A percentile compares a stretch with the other conserved stretches of the same genome.
These are phyloP conservation scores for Mucor mucedo DNA, from an alignment of 371 early-diverging fungal species.

Conservation along the genomic window DNA sequence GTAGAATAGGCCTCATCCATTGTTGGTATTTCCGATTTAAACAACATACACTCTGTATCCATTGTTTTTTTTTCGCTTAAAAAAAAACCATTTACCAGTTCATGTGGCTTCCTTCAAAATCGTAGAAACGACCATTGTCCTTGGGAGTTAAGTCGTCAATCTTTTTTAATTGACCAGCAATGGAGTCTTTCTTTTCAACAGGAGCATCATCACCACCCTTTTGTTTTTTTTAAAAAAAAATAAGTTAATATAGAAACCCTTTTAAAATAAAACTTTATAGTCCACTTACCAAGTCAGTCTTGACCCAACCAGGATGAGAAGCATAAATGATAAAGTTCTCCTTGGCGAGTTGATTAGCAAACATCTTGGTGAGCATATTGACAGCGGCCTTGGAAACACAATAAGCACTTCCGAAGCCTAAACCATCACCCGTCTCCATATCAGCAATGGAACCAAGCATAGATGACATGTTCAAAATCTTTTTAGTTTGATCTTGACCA, in stretches of 20 bases:
- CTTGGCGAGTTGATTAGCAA: conserved; percentile 18
- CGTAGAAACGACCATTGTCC: conserved; percentile 20
- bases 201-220: conserved; percentile 20
- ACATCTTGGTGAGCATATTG: conserved; percentile 29
- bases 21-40: neutral
- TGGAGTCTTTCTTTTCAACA: conserved; percentile 10
- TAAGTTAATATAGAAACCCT: neutral
- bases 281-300: conserved; percentile 21
- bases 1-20: no score
- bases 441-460: conserved; percentile 20
- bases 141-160: conserved; percentile 14
- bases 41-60: neutral
- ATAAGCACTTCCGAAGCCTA: conserved; percentile 15
- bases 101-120: conserved; percentile 20
- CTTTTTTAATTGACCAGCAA: conserved; percentile 15
- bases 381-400: conserved; percentile 26
- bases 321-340: conserved; percentile 31
- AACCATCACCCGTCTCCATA: conserved; percentile 1
- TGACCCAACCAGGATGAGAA: conserved; percentile 31
- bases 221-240: neutral
- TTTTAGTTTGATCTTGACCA: conserved; percentile 17
- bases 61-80: neutral
- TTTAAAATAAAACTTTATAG: neutral
- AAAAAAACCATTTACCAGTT: conserved; percentile 18
- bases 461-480: conserved; percentile 33